Evolutionary conservation across 768 basidiomycete species (phyloP).

Genomic region (Dendrothele bispora): DNA sequence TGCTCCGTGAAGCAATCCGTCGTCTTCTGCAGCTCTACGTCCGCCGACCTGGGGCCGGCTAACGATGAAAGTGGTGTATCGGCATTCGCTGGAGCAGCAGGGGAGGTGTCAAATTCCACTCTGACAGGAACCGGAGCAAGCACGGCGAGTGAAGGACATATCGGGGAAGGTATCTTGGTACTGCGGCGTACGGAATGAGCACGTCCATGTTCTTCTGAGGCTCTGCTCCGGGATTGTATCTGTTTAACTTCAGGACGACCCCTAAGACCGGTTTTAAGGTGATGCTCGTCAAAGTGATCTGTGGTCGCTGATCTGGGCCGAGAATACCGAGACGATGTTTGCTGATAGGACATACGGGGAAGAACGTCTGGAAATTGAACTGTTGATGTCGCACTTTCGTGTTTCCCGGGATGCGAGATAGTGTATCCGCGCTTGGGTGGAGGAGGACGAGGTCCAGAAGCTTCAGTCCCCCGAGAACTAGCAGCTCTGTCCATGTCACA

Average conservation of each 20-base stretch:
- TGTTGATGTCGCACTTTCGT: constrained; percentile 3
- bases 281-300: background rate
- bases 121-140: constrained; percentile 15
- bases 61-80: constrained; percentile 32
- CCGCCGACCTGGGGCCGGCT: constrained; percentile 39
- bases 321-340: background rate
- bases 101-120: constrained; percentile 5
- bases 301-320: constrained; percentile 2
- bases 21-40: constrained; percentile 39
- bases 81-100: background rate
- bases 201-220: no score
- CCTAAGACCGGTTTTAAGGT: no score
- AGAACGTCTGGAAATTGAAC: constrained; percentile 3
- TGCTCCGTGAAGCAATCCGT: constrained; percentile 48
- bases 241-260: no score
- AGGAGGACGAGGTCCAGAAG: constrained; percentile 28
- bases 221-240: background rate
- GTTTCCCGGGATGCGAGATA: constrained; percentile 21
- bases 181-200: no score
- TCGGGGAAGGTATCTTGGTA: no score
- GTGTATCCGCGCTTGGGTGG: constrained; percentile 39
- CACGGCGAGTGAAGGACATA: constrained; percentile 10
- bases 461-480: constrained; percentile 18
- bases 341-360: background rate
- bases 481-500: background rate